Evolutionary conservation across 371 early-diverging fungal genomes (phyloP).

Genomic region (Gilbertella persicaria): DNA sequence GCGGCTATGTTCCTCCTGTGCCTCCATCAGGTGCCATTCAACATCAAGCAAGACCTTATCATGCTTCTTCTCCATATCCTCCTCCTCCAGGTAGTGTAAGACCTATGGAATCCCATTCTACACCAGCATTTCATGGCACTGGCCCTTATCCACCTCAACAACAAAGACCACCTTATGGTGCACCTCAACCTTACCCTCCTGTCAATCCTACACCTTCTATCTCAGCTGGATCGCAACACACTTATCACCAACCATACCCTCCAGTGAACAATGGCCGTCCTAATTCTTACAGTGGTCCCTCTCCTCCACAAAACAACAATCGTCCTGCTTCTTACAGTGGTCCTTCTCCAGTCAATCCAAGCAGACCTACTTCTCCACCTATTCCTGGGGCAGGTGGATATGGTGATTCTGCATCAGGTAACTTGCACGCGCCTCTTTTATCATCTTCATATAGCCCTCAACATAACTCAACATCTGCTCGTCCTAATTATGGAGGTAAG

Average conservation of each 20-base stretch:
- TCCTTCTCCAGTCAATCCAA: conserved; percentile 19
- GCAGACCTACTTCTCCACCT: conserved; percentile 21
- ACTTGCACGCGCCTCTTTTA: conserved; percentile 19
- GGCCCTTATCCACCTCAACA: conserved; percentile 2
- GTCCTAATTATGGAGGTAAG: conserved; percentile 12
- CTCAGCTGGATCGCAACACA: conserved; percentile 15
- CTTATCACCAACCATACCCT: conserved; percentile 7
- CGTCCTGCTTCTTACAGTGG: conserved; percentile 20
- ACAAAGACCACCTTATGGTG: conserved; percentile 5
- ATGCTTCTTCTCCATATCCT: conserved; percentile 14
- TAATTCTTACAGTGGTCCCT: too few species aligned
- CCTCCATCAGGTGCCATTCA: conserved; percentile 8
- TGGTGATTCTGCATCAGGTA: not conserved
- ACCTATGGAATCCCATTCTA: conserved; percentile 29
- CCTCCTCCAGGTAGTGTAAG: conserved; percentile 7
- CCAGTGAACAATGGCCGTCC: conserved; percentile 1
- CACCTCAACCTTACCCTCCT: conserved; percentile 17
- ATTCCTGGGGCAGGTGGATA: not conserved
- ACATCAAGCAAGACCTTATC: conserved; percentile 7
- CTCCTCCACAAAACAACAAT: not conserved
- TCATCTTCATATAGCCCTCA: conserved; percentile 27
- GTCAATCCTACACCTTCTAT: conserved; percentile 15
- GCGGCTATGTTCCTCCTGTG: conserved; percentile 22
- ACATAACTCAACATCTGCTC: not conserved
- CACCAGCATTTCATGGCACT: conserved; percentile 20